Evolutionary conservation across 169 alveolate species (phyloP), one percentile per base, ranked within the genome.

Genomic region (Cryptosporidium meleagridis): DNA sequence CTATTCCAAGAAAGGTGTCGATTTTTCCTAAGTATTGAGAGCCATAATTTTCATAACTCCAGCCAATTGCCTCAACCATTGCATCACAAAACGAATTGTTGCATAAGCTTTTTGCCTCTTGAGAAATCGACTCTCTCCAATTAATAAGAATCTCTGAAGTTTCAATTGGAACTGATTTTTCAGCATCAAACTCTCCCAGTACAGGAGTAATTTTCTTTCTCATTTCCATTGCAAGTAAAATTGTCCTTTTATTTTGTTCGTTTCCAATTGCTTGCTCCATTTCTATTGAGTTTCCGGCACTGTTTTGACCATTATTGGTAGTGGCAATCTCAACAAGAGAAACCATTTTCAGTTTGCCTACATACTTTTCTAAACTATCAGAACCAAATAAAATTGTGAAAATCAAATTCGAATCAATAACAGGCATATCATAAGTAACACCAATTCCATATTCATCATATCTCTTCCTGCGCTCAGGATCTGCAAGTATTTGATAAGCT

Each of bases 401-500:
- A 85, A 95, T 95, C 45, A 96, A 92, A 39, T 94, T 80, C 44
- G 95, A 85, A 75, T 96, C 98, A 16, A 96, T 93, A 68, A 96
- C 92, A 61, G 97, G 97, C 97, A 96, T 95, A 75, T 95, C 96
- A 51, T 96, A 93, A 29, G 97, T 92, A 41, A 98, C 99, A 29
- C 94, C 95, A 73, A 95, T 94, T 8, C 99, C 99, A 85, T 95
- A 94, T 65, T 91, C 70, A 85, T 97, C 99, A 91, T 97, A 97
- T 86, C 95, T 93, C 59, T 92, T 92, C 71, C 99, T 91, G 65
- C 98, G 92, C 69, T 96, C 97, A 53, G 97, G 97, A 80, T 97
- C 99, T 18, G 98, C 97, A 52, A 97, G 94, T 23, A 96, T 98
- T 92, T 97, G 99, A 73, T 97, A 97, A 48, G 89, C 92, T 58